Conservation (phyloP, 139 green algal species). For the Chlorokybus atmophyticus region DNA sequence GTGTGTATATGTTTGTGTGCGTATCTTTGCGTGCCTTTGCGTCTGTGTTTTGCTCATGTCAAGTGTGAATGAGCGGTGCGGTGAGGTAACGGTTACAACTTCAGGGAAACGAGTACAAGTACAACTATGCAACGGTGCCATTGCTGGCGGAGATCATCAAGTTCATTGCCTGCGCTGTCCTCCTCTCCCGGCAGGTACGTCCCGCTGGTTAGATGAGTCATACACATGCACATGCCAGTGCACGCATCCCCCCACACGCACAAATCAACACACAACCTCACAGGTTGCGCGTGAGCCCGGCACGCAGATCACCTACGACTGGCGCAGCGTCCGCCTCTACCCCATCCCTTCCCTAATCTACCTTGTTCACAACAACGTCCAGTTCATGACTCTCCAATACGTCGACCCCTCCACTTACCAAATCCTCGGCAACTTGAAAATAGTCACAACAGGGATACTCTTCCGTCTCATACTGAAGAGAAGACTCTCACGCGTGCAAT, state of each 20-base stretch:
- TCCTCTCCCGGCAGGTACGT: constrained; percentile 20
- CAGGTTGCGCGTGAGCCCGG: not conserved
- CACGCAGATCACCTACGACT: constrained; percentile 19
- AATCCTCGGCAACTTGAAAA: constrained; percentile 61
- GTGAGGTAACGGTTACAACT: too few species aligned
- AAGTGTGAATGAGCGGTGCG: too few species aligned
- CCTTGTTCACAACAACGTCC: constrained; percentile 51
- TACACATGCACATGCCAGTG: constrained; percentile 1
- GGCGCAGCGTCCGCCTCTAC: constrained; percentile 28
- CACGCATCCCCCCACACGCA: not conserved
- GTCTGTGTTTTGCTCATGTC: too few species aligned
- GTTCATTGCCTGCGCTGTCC: constrained; percentile 24
- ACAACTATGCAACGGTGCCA: constrained; percentile 46
- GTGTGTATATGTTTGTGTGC: constrained; percentile 12
- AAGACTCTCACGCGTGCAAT: constrained; percentile 16
- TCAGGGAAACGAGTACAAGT: too few species aligned
- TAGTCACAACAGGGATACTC: constrained; percentile 46
- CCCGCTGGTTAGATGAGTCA: not conserved
- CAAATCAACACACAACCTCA: not conserved
- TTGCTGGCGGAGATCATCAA: constrained; percentile 44
- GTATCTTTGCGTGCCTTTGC: too few species aligned
- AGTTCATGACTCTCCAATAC: constrained; percentile 42
- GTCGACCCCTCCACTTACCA: constrained; percentile 49
- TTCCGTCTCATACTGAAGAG: constrained; percentile 28
- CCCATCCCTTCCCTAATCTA: constrained; percentile 50